Conservation (phyloP, 2,329 filamentous ascomycete species). For the Ciborinia camelliae region DNA sequence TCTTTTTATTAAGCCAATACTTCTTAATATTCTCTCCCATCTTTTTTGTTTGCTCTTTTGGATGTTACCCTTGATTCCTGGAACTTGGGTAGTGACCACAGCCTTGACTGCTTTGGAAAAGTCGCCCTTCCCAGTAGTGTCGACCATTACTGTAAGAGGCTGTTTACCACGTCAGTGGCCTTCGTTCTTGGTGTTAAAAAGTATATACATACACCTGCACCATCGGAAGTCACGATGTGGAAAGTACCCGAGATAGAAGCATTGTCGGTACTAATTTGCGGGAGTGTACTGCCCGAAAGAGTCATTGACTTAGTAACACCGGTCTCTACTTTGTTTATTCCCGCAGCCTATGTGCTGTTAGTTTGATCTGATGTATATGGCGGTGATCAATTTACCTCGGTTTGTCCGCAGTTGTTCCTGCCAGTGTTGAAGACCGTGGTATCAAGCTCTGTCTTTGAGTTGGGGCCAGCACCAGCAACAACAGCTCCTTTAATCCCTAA, state of each 20-base stretch:
- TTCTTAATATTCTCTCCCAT: constrained; percentile 19
- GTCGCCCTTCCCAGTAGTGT: constrained; percentile 53
- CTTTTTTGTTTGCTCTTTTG: constrained; percentile 27
- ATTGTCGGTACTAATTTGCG: constrained; percentile 40
- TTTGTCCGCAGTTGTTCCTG: constrained; percentile 26
- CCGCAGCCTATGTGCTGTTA: constrained; percentile 34
- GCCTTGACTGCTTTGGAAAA: constrained; percentile 36
- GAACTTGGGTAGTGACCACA: constrained; percentile 39
- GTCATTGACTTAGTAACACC: constrained; percentile 39
- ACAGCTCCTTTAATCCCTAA: constrained; percentile 43
- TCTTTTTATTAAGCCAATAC: constrained; percentile 22
- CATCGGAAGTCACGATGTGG: constrained; percentile 44
- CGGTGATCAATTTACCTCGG: not conserved
- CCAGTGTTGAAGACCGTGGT: constrained; percentile 43
- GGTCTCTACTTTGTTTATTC: constrained; percentile 36
- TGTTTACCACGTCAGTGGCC: not conserved
- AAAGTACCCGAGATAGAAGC: constrained; percentile 40
- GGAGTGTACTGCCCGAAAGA: constrained; percentile 41
- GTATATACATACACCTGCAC: constrained; percentile 37
- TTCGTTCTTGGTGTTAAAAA: not conserved
- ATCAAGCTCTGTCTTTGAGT: constrained; percentile 44
- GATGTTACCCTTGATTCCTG: constrained; percentile 40
- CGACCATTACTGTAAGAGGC: constrained; percentile 36
- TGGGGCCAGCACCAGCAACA: constrained; percentile 42
- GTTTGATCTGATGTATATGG: constrained; percentile 33